These are phyloP conservation scores for Vararia minispora DNA, from an alignment of 768 basidiomycete genomes.

Conservation along the genomic window DNA sequence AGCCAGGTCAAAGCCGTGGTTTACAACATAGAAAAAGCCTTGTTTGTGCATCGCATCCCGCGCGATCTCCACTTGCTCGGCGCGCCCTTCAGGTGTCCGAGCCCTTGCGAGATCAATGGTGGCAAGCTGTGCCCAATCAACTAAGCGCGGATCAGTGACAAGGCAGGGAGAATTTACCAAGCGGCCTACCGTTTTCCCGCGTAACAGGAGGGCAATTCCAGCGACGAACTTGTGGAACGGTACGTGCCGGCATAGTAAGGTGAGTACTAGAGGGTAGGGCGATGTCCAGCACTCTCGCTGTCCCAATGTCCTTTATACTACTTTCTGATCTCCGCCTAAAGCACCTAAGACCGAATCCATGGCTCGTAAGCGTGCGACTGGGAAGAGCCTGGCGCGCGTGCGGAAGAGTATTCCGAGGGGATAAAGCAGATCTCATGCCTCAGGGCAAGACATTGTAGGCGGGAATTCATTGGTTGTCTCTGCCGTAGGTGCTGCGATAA, in stretches of 20 bases:
- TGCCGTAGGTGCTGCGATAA: no score
- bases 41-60: constrained; percentile 23
- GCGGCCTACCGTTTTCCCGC: constrained; percentile 13
- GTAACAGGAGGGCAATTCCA: constrained; percentile 18
- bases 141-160: constrained; percentile 11
- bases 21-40: constrained; percentile 38
- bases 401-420: no score
- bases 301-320: no score
- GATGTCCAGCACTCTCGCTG: background rate
- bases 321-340: no score
- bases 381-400: no score
- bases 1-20: constrained; percentile 33
- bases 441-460: no score
- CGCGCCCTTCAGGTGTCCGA: constrained; percentile 22
- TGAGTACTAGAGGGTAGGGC: background rate
- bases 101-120: constrained; percentile 23
- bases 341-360: no score
- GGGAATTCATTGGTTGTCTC: no score
- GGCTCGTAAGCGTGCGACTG: no score
- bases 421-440: no score
- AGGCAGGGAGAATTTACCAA: background rate
- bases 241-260: constrained; percentile 10
- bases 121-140: constrained; percentile 26
- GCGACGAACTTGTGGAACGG: constrained; percentile 12
- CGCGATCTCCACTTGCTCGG: constrained; percentile 19